Base-by-base conservation (phyloP, 2,329 filamentous ascomycete species). In the Fusarium protoensiforme region DNA sequence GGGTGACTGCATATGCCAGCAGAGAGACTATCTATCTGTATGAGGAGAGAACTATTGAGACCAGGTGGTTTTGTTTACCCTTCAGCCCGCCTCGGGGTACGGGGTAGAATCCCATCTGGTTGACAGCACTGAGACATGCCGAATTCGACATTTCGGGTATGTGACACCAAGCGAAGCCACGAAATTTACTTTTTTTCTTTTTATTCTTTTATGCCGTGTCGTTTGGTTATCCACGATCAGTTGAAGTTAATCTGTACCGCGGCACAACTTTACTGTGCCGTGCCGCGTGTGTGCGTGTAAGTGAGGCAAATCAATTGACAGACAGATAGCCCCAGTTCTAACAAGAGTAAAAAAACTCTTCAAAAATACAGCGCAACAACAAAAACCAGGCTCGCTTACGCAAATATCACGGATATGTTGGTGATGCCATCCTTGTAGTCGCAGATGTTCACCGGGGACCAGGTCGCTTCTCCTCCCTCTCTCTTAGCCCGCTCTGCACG, bases 351-450 rank as follows among this genome's bases (percentile, higher is more conserved):
- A 18, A 43, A 36, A 56, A 54, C 7, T 22, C 51, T 36, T 56
- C 51, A 56, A 56, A 29, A 14, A 56, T 31, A 56, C 46, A 31
- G 10, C 46, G 46, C 46, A 51, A 13, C 14, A 48, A n/a, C n/a
- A n/a, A 48, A 51, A 29, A 29, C 22, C 13, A 51, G 46, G 24
- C 24, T 69, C 54, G 60, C 61, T 64, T 65, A 22, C 58, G 68
- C 65, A 43, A 71, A 69, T 74, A 73, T 68, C 64, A 58, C 57
- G 67, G 61, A 51, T 57, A 59, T 73, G 63, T 43, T 48, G 51
- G 31, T 56, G 39, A n/a, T 54, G 29, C n/a, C n/a, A 72, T 61
- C 67, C 71, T 58, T 72, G 71, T 24, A 67, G 48, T 43, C 53
- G 56, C 63, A 73, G 67, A 61, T 73, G 71, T 69, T 41, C 62